Percentiles rank a stretch among this genome's conserved stretches.
phyloP scores from a whole-genome alignment of 2,329 filamentous ascomycete genomes.

The Didymella arachidicola region DNA sequence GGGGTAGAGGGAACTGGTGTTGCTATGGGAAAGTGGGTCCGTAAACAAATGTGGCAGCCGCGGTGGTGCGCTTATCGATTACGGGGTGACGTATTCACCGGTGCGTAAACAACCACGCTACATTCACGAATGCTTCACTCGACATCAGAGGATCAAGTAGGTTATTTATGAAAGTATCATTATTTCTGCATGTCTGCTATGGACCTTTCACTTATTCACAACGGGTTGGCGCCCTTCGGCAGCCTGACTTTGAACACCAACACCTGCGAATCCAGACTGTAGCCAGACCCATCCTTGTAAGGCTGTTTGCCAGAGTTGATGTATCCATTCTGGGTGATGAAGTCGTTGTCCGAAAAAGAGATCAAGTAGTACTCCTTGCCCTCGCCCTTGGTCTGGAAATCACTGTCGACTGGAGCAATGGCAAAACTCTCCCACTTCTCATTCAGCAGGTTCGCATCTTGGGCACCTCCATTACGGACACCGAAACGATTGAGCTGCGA shows the following conservation, averaged over 20 bases:
- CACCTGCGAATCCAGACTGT: conserved; percentile 67
- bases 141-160: neutral
- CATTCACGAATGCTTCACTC: neutral
- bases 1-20: conserved; percentile 18
- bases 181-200: neutral
- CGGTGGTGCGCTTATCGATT: conserved; percentile 11
- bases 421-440: conserved; percentile 80
- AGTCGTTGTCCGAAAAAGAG: conserved; percentile 75
- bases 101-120: neutral
- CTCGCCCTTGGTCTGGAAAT: conserved; percentile 52
- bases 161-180: too few relatives aligned
- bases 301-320: conserved; percentile 65
- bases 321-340: conserved; percentile 73
- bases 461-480: conserved; percentile 71
- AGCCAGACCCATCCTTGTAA: conserved; percentile 66
- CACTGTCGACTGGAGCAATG: conserved; percentile 63
- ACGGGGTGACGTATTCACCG: neutral
- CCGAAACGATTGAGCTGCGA: conserved; percentile 70
- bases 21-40: conserved; percentile 15
- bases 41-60: conserved; percentile 18
- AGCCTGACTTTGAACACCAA: conserved; percentile 68
- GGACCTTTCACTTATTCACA: conserved; percentile 20
- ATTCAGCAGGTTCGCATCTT: conserved; percentile 68
- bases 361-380: conserved; percentile 74
- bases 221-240: conserved; percentile 49